phyloP scores from a whole-genome alignment of 108 stramenopile species.

The Cyclotella choctawhatcheeana region DNA sequence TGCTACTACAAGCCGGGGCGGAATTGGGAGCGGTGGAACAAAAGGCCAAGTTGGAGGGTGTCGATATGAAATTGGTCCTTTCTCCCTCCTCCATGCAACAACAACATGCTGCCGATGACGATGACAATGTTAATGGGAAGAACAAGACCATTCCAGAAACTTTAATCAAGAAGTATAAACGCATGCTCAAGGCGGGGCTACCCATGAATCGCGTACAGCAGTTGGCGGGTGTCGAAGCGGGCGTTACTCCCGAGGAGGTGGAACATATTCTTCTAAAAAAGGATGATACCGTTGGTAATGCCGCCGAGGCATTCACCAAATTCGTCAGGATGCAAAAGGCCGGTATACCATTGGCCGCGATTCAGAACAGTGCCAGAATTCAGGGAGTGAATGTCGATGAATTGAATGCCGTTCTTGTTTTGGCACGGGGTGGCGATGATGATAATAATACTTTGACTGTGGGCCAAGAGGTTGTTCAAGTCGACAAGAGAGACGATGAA shows the following conservation, averaged over 20 bases:
- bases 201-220: slow-evolving; percentile 47
- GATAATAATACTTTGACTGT: too few species aligned
- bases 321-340: slow-evolving; percentile 43
- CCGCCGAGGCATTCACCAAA: slow-evolving; percentile 20
- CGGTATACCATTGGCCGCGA: slow-evolving; percentile 49
- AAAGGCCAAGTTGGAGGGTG: slow-evolving; percentile 51
- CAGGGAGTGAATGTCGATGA: slow-evolving; percentile 42
- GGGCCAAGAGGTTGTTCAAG: neutral
- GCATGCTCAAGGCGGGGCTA: slow-evolving; percentile 50
- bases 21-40: slow-evolving; percentile 55
- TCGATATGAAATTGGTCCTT: slow-evolving; percentile 45
- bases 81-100: neutral
- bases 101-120: neutral
- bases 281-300: neutral
- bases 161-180: slow-evolving; percentile 62
- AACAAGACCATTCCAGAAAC: slow-evolving; percentile 27
- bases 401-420: slow-evolving; percentile 19
- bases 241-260: neutral
- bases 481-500: neutral
- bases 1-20: slow-evolving; percentile 55
- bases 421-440: neutral
- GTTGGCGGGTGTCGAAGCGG: slow-evolving; percentile 38
- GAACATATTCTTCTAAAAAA: neutral
- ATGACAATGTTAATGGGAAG: neutral
- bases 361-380: slow-evolving; percentile 45